Evolutionary conservation across 2,329 filamentous ascomycete genomes (phyloP).

Genomic region (Arthrobotrys conoides): DNA sequence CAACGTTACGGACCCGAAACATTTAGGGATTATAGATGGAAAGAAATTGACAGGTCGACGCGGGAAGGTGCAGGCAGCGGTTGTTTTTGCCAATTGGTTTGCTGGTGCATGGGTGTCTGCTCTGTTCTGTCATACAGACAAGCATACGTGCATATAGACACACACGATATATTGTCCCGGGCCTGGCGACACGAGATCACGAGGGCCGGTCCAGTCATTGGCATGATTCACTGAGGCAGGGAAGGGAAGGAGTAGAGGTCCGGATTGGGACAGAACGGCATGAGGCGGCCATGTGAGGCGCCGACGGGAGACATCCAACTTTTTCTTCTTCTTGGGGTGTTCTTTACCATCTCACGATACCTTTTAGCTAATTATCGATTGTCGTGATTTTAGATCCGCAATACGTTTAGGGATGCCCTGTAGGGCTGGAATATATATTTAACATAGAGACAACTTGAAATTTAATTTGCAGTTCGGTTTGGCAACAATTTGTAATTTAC

Average conservation of each 20-base stretch:
- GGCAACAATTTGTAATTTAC: no score
- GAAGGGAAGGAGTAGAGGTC: not conserved
- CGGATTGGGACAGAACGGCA: not conserved
- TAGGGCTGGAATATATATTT: no score
- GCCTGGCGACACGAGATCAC: slow-evolving; percentile 38
- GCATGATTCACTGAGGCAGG: slow-evolving; percentile 4
- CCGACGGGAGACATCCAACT: not conserved
- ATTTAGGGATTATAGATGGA: not conserved
- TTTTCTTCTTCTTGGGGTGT: no score
- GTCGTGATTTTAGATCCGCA: no score
- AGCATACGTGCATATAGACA: not conserved
- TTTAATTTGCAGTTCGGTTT: no score
- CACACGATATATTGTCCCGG: not conserved
- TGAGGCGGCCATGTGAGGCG: slow-evolving; percentile 4
- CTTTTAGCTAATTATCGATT: no score
- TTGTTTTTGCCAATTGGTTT: slow-evolving; percentile 11
- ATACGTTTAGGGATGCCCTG: no score
- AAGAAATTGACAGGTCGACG: slow-evolving; percentile 31
- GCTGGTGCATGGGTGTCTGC: not conserved
- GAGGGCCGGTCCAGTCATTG: not conserved
- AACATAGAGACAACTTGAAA: no score
- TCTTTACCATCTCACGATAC: no score
- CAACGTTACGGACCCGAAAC: slow-evolving; percentile 17
- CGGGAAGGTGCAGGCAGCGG: slow-evolving; percentile 8
- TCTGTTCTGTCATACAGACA: not conserved